These are phyloP conservation scores for Leishmania major DNA, from an alignment of 208 protist species.

Conservation along the genomic window DNA sequence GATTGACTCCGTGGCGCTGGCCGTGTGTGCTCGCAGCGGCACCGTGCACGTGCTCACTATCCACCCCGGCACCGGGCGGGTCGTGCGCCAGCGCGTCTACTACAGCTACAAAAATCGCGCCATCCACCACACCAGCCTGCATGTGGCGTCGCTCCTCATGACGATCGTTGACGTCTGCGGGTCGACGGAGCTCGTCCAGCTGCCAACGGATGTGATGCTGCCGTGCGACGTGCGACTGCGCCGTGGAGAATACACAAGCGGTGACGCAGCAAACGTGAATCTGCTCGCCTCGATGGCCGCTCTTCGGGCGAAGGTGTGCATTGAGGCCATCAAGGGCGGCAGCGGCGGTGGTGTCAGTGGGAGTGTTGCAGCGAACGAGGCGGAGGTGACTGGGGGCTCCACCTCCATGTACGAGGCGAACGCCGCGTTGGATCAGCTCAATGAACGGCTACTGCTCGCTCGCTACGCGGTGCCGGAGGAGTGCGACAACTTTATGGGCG, in stretches of 20 bases:
- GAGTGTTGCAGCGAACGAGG: not conserved
- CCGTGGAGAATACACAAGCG: conserved; percentile 5
- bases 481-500: conserved; percentile 45
- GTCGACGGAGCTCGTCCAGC: conserved; percentile 61
- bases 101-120: conserved; percentile 38
- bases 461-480: conserved; percentile 50
- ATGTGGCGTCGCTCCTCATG: conserved; percentile 44
- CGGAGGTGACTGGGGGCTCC: not conserved
- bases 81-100: conserved; percentile 37
- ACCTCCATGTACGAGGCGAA: conserved; percentile 25
- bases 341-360: not conserved
- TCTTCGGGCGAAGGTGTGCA: conserved; percentile 28
- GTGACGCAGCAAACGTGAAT: conserved; percentile 4
- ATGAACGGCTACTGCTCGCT: conserved; percentile 49
- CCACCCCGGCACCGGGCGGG: conserved; percentile 20
- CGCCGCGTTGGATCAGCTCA: conserved; percentile 26
- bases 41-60: conserved; percentile 44
- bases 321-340: conserved; percentile 24
- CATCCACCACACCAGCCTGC: conserved; percentile 48
- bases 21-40: conserved; percentile 33
- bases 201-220: conserved; percentile 33
- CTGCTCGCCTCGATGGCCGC: conserved; percentile 32
- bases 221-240: conserved; percentile 5
- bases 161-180: conserved; percentile 60
- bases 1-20: conserved; percentile 33